Evolutionary conservation across 305 asterid genomes (phyloP).

Genomic region (Fraxinus latifolia): DNA sequence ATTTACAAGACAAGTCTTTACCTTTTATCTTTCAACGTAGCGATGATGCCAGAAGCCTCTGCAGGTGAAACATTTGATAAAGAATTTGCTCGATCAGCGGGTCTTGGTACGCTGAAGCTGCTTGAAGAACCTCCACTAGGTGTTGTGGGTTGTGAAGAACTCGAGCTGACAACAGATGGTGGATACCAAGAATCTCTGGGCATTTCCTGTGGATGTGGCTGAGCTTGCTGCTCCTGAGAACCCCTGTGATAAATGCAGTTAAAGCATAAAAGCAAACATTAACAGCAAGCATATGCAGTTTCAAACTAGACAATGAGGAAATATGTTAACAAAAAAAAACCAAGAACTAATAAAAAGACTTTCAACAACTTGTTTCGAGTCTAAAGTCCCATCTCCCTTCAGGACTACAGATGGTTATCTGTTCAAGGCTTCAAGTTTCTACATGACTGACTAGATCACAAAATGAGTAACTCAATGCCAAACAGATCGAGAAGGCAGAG

Average conservation of each 20-base stretch:
- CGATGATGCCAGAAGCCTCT: constrained; percentile 74
- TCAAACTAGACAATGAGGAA: neutral
- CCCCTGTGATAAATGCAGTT: constrained; percentile 48
- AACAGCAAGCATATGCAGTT: neutral
- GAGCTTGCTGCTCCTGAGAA: constrained; percentile 74
- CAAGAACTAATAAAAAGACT: neutral
- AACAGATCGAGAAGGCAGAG: neutral
- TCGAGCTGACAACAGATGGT: constrained; percentile 53
- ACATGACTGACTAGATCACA: neutral
- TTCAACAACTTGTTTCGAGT: neutral
- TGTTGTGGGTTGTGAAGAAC: constrained; percentile 69
- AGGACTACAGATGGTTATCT: neutral
- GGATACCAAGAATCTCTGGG: constrained; percentile 74
- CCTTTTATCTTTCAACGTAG: constrained; percentile 77
- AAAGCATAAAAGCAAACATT: neutral
- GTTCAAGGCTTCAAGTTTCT: neutral
- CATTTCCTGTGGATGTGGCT: constrained; percentile 57
- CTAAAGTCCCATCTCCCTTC: neutral
- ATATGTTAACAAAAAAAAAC: neutral
- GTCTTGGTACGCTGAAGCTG: constrained; percentile 46
- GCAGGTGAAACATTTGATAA: constrained; percentile 74
- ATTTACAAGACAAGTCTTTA: constrained; percentile 14
- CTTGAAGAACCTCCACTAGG: constrained; percentile 57
- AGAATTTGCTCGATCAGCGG: constrained; percentile 52
- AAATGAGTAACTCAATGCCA: neutral